Conservation (phyloP, 176 grass and related monocot genomes). For the Echinochloa phyllopogon region DNA sequence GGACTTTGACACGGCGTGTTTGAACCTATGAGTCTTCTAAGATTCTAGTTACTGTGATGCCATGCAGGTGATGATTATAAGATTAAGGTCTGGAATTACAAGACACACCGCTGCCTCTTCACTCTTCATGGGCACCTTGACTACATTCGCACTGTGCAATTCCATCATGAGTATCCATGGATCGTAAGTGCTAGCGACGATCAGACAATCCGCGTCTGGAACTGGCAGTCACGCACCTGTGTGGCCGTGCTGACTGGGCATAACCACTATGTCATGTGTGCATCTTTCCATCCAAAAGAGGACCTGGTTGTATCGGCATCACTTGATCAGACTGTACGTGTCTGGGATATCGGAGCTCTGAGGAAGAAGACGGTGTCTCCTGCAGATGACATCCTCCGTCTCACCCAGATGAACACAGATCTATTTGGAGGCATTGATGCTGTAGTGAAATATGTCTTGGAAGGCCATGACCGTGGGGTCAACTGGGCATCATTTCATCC, state of each 20-base stretch:
- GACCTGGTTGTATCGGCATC: slow-evolving; percentile 84
- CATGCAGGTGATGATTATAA: slow-evolving; percentile 96
- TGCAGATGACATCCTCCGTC: slow-evolving; percentile 52
- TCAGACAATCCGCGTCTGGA: slow-evolving; percentile 88
- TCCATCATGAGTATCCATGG: slow-evolving; percentile 85
- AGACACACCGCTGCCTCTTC: slow-evolving; percentile 96
- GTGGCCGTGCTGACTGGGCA: slow-evolving; percentile 81
- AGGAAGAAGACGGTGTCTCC: slow-evolving; percentile 81
- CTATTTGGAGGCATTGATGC: slow-evolving; percentile 78
- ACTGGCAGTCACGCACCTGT: slow-evolving; percentile 78
- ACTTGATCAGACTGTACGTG: slow-evolving; percentile 75
- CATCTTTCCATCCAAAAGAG: slow-evolving; percentile 83
- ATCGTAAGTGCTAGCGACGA: slow-evolving; percentile 84
- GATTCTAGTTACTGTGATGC: slow-evolving; percentile 6
- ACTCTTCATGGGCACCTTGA: slow-evolving; percentile 94
- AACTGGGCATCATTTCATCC: slow-evolving; percentile 94
- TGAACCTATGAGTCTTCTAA: neutral
- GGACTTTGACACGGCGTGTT: neutral
- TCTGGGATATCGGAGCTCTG: slow-evolving; percentile 81
- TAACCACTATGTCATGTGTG: slow-evolving; percentile 91
- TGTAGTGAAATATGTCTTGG: slow-evolving; percentile 82
- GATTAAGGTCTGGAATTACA: slow-evolving; percentile 99
- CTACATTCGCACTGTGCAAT: slow-evolving; percentile 96
- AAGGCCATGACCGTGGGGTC: slow-evolving; percentile 91
- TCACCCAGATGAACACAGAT: slow-evolving; percentile 73